Base-by-base conservation (phyloP, 164 flowering plant genomes). In the Vitis amurensis region DNA sequence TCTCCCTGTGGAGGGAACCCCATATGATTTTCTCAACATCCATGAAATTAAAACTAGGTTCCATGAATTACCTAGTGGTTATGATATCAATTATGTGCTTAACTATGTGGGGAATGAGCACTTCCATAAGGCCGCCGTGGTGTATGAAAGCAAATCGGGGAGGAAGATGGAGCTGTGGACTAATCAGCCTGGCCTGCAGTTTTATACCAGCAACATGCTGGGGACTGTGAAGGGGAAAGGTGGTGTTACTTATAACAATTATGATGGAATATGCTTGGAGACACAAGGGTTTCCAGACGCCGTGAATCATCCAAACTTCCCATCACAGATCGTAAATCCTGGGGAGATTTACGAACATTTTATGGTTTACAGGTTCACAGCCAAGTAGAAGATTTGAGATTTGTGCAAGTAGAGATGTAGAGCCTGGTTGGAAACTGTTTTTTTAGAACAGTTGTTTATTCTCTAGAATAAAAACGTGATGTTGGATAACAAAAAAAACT, bases 221-320 rank as follows among this genome's bases (percentile, higher is more conserved):
- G 49, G 49, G 1, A 3, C 68, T 11, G 73, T 63, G 19, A 53
- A 59, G 44, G 86, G 86, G 8, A 83, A 80, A 63, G 84, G 23
- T 23, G 83, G 83, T 52, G 49, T 50, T 13, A 63, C 73, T 29
- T 82, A 82, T 50, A 1, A 27, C 0, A 55, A 55, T 0, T 64
- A 75, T 68, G 81, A 72, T 17, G 85, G 73, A 11, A 50, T 82
- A 11, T 75, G 80, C 63, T 72, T 80, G 76, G 85, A 82, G 73
- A 82, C 93, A 51, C 98, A 94, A 59, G 97, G 92, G 48, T 94
- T 86, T 61, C 98, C 98, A 3, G 97, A 92, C 58, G 64, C 97
- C 0, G 97, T 94, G 2, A 91, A 94, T 57, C 91, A 89, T 50
- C 93, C 93, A 2, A 82, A 88, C 49, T 92, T 94, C 74, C 98